These are phyloP conservation scores for Henckelia pumila DNA, from an alignment of 257 asterid genomes.

Conservation along the genomic window DNA sequence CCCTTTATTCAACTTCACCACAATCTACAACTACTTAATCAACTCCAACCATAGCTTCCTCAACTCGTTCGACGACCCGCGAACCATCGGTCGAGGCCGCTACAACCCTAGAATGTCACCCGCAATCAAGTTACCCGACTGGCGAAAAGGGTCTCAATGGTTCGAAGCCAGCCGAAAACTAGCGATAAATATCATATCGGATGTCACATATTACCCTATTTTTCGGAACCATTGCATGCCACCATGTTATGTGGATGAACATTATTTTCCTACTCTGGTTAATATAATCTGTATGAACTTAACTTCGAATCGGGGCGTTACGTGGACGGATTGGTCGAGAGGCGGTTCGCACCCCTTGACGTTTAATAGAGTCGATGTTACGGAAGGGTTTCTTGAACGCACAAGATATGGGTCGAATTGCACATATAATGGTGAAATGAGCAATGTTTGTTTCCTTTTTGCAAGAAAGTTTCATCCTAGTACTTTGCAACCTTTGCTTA, in stretches of 20 bases:
- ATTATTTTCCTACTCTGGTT: slow-evolving; percentile 71
- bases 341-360: slow-evolving; percentile 64
- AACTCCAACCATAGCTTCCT: slow-evolving; percentile 56
- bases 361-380: slow-evolving; percentile 41
- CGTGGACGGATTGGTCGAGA: slow-evolving; percentile 77
- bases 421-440: slow-evolving; percentile 49
- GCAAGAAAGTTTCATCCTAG: slow-evolving; percentile 79
- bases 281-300: slow-evolving; percentile 46
- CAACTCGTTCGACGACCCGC: slow-evolving; percentile 54
- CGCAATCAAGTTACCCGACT: slow-evolving; percentile 36
- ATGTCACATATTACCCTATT: slow-evolving; percentile 46
- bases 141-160: slow-evolving; percentile 89
- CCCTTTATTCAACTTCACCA: slow-evolving; percentile 66
- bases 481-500: slow-evolving; percentile 57
- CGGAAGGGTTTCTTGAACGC: slow-evolving; percentile 37
- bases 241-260: slow-evolving; percentile 92
- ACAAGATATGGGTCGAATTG: slow-evolving; percentile 46
- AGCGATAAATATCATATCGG: slow-evolving; percentile 53
- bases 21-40: slow-evolving; percentile 52
- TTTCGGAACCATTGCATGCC: slow-evolving; percentile 59
- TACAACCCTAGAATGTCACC: slow-evolving; percentile 71
- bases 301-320: slow-evolving; percentile 54
- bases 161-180: slow-evolving; percentile 52
- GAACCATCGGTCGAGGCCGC: slow-evolving; percentile 61
- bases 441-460: slow-evolving; percentile 59